These are phyloP conservation scores for Tetrapyrgos nigripes DNA, from an alignment of 1,284 basidiomycete species.

Conservation along the genomic window DNA sequence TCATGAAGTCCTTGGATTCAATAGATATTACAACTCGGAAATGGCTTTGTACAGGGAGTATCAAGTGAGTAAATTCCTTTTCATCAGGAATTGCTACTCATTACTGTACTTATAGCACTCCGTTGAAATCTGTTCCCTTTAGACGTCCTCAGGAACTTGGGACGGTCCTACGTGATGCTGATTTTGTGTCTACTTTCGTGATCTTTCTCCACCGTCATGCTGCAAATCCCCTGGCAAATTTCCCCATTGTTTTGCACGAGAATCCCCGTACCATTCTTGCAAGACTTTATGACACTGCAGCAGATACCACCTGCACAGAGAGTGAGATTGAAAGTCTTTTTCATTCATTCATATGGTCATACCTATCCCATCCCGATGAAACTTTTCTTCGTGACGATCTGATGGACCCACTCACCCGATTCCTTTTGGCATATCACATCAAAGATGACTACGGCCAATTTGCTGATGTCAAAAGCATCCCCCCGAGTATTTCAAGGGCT, in stretches of 20 bases:
- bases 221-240: not conserved
- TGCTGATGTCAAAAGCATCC: not conserved
- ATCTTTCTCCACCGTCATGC: not conserved
- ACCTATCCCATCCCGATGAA: not conserved
- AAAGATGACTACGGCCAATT: not conserved
- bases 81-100: no score
- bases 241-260: not conserved
- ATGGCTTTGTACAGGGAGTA: no score
- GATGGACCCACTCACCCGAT: not conserved
- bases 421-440: not conserved
- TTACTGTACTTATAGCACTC: no score
- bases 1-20: no score
- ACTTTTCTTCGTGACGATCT: not conserved
- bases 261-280: no score
- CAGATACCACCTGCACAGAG: no score
- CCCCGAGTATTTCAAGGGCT: not conserved
- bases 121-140: constrained; percentile 4
- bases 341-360: no score
- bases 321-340: no score
- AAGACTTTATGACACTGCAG: no score
- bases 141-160: constrained; percentile 2
- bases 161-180: not conserved
- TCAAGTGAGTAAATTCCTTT: no score
- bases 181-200: not conserved
- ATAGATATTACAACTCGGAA: no score